Percentiles rank a stretch among this genome's conserved stretches.
Conservation (phyloP, 2,329 filamentous ascomycete species). For the Colletotrichum sp. region DNA sequence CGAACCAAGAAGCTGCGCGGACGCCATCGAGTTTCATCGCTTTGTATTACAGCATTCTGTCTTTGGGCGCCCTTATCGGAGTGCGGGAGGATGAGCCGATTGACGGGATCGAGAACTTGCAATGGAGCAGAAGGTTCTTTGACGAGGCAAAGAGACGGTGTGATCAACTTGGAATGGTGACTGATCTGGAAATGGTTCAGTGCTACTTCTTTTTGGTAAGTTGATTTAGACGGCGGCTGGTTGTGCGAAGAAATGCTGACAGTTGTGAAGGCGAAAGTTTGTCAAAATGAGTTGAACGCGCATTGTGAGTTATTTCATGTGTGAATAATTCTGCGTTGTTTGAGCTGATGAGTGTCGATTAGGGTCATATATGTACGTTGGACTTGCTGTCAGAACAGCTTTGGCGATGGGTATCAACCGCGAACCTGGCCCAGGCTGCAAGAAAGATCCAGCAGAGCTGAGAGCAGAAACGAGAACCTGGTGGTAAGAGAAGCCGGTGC, state of each 20-base stretch:
- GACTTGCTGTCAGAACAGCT: slow-evolving; percentile 50
- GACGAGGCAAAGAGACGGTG: slow-evolving; percentile 42
- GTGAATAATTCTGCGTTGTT: neutral
- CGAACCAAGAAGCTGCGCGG: slow-evolving; percentile 22
- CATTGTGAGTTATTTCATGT: slow-evolving; percentile 36
- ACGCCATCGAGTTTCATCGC: slow-evolving; percentile 46
- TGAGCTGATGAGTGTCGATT: neutral
- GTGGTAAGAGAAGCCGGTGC: slow-evolving; percentile 38
- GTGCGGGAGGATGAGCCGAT: slow-evolving; percentile 46
- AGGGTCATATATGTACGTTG: slow-evolving; percentile 52
- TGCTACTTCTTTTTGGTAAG: slow-evolving; percentile 49
- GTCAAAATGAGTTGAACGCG: slow-evolving; percentile 53
- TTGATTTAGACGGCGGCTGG: neutral
- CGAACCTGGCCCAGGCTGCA: slow-evolving; percentile 33
- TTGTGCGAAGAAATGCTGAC: neutral
- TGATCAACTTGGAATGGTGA: slow-evolving; percentile 44
- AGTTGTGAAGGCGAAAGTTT: slow-evolving; percentile 41
- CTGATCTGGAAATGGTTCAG: slow-evolving; percentile 52
- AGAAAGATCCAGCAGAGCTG: slow-evolving; percentile 34
- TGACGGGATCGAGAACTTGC: slow-evolving; percentile 45
- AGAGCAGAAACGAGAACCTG: slow-evolving; percentile 47
- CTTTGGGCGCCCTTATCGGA: slow-evolving; percentile 49
- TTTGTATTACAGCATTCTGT: slow-evolving; percentile 50
- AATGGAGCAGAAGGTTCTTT: slow-evolving; percentile 52
- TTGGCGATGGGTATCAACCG: slow-evolving; percentile 53